Conservation (phyloP, 306 rosid species). For the Glycine latifolia region DNA sequence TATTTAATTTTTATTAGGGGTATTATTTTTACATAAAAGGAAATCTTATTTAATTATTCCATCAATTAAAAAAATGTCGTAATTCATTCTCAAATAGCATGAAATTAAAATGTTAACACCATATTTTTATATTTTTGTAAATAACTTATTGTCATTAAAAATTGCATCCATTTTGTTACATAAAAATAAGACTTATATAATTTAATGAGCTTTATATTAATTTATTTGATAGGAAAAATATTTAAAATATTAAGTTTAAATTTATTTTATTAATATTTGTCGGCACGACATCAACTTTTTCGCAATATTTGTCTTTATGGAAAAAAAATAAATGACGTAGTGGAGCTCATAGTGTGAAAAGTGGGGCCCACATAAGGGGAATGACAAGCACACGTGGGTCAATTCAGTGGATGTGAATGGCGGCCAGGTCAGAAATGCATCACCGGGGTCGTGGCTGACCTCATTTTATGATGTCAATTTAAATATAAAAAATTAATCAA, state of each 20-base stretch:
- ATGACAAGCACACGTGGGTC: slow-evolving; percentile 68
- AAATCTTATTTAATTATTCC: background rate
- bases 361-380: slow-evolving; percentile 31
- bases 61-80: background rate
- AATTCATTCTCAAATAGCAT: background rate
- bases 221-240: no score
- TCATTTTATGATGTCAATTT: slow-evolving; percentile 34
- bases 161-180: no score
- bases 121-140: background rate
- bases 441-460: slow-evolving; percentile 32
- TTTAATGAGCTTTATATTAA: background rate
- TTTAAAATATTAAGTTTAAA: background rate
- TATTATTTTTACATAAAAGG: background rate
- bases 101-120: background rate
- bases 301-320: background rate
- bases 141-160: background rate
- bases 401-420: slow-evolving; percentile 56
- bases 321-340: background rate
- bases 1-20: background rate
- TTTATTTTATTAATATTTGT: background rate
- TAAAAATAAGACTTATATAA: no score
- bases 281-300: background rate
- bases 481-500: background rate
- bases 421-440: slow-evolving; percentile 61
- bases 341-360: background rate